Evolutionary conservation across 2,329 filamentous ascomycete species (phyloP), one percentile per base, ranked within the genome.

Genomic region (Nemania serpens): DNA sequence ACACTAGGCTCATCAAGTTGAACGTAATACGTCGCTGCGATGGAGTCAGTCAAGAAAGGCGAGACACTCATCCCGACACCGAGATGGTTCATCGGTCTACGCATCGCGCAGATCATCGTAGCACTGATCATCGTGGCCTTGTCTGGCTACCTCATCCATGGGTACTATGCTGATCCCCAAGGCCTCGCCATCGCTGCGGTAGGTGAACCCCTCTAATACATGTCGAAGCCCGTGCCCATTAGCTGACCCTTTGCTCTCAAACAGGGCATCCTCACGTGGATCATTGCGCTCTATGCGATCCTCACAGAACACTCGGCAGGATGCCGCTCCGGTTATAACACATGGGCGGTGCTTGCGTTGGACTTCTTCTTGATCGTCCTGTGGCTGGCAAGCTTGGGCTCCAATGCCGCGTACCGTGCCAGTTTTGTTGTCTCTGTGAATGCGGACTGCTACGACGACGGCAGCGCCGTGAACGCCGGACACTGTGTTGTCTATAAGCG

Each of bases 201-300:
- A 75, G 25, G 76, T 69, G 36, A 18, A n/a, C 36, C 45, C 12
- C 18, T 43, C 58, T 22, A n/a, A n/a, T n/a, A 17, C 34, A 13
- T 15, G 9, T 17, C 15, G 18, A 25, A 34, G 2, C n/a, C 17
- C 5, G 5, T 33, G 15, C 17, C 9, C 6, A 22, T 20, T 29
- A 4, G 3, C 58, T 63, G 12, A 65, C 48, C 9, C 2, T 22
- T 49, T 46, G 18, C 7, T 15, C 34, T 65, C 67, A 62, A 55
- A 62, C 54, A 82, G 80, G 69, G 74, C 15, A 54, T 83, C 62
- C 73, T 82, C 64, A 82, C 80, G 22, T 82, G 79, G 79, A 51
- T 81, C 34, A 70, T 77, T 43, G 69, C 80, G 34, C 65, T 70
- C 11, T 83, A 82, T 70, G 67, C 71, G 18, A 51, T 82, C 63